phyloP scores from a whole-genome alignment of 2,329 filamentous ascomycete genomes.

The Biscogniauxia sp. region DNA sequence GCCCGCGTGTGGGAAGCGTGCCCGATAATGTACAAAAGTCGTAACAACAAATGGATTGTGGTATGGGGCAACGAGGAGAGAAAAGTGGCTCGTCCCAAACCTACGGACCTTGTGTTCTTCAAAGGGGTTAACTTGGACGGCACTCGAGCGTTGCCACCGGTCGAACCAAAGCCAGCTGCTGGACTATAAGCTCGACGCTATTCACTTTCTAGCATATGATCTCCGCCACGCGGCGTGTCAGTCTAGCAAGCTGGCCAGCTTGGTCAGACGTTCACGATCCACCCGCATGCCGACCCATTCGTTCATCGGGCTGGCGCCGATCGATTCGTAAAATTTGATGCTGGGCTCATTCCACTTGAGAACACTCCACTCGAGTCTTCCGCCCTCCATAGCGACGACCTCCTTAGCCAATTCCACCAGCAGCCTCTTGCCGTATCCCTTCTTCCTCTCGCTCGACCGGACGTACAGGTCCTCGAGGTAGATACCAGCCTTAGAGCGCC shows the following conservation, averaged over 20 bases:
- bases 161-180: background rate
- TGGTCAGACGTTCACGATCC: constrained; percentile 62
- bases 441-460: constrained; percentile 63
- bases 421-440: constrained; percentile 76
- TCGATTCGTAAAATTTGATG: constrained; percentile 78
- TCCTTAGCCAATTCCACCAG: constrained; percentile 77
- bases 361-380: constrained; percentile 84
- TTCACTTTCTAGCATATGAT: background rate
- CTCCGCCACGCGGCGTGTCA: constrained; percentile 11
- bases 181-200: background rate
- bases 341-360: constrained; percentile 91
- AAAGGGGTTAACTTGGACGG: constrained; percentile 40
- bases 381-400: constrained; percentile 68
- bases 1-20: constrained; percentile 27
- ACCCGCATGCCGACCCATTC: constrained; percentile 77
- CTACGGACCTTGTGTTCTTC: constrained; percentile 46
- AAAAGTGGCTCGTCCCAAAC: constrained; percentile 30
- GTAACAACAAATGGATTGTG: constrained; percentile 32
- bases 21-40: constrained; percentile 36
- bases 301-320: constrained; percentile 64
- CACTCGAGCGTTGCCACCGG: constrained; percentile 3
- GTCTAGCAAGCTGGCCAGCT: constrained; percentile 51
- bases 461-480: constrained; percentile 96
- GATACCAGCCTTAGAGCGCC: constrained; percentile 82
- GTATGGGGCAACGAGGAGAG: constrained; percentile 44